Evolutionary conservation across 129 eudicot genomes (phyloP).

Genomic region (Sambucus nigra): DNA sequence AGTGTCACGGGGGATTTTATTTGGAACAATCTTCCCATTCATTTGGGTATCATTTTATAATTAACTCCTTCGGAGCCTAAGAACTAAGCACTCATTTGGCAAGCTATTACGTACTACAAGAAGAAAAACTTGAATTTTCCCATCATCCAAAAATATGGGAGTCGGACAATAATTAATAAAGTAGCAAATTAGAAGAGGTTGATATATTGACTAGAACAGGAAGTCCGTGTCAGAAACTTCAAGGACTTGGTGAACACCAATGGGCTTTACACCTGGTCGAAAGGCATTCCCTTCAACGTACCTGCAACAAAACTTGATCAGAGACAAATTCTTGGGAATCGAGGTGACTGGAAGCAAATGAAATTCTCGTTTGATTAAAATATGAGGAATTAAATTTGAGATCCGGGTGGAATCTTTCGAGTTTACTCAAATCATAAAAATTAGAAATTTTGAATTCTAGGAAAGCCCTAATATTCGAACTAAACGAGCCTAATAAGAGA

Average conservation of each 20-base stretch:
- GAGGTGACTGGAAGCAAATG: neutral
- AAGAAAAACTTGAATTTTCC: conserved; percentile 8
- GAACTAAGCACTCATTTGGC: neutral
- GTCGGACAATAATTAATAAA: neutral
- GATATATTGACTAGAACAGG: conserved; percentile 27
- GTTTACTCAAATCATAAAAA: too few species aligned
- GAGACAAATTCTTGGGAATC: conserved; percentile 6
- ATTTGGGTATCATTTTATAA: too few species aligned
- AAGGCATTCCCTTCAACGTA: conserved; percentile 91
- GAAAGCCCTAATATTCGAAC: too few species aligned
- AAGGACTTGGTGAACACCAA: conserved; percentile 85
- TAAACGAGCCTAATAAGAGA: neutral
- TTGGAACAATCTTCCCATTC: too few species aligned
- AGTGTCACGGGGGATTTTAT: too few species aligned
- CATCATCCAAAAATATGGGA: neutral
- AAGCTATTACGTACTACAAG: neutral
- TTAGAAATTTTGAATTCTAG: too few species aligned
- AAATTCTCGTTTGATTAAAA: too few species aligned
- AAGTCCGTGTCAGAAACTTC: conserved; percentile 89
- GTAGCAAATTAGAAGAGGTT: conserved; percentile 2
- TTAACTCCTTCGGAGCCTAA: conserved; percentile 1
- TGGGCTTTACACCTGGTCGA: conserved; percentile 76
- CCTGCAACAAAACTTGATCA: conserved; percentile 36
- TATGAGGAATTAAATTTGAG: too few species aligned
- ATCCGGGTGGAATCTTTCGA: too few species aligned